Evolutionary conservation across 495 filamentous ascomycete species (phyloP), one percentile per base, ranked within the genome.

Genomic region (Apiosordaria backusii): DNA sequence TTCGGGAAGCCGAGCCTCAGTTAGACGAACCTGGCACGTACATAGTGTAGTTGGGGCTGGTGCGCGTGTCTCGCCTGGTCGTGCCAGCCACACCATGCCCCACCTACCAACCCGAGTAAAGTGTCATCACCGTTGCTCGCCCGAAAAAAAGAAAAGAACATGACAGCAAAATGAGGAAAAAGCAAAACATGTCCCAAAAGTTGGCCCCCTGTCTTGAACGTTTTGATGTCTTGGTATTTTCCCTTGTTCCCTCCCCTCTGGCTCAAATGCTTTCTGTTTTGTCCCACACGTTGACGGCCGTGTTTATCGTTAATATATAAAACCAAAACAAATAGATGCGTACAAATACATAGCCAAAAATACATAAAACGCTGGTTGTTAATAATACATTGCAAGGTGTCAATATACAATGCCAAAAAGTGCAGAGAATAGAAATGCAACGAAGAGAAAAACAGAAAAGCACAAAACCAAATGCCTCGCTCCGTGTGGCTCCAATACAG

Each of bases 1-100:
- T 69, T 69, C 67, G 67, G 64, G 67, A 64, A 61, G 64, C 60
- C 57, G 57, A 61, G 64, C 67, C 64, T 69, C 67, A 69, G 64
- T 69, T 60, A 64, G 16, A 3, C 24, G 24, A 21, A 35, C 63
- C 67, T 66, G 67, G 63, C 40, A 60, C 60, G 50, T n/a, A 27
- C 5, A n/a, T n/a, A n/a, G n/a, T n/a, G n/a, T n/a, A n/a, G n/a
- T n/a, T n/a, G n/a, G n/a, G n/a, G n/a, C n/a, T n/a, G 10, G 23
- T 53, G 22, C 40, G n/a, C 5, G 16, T 64, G 50, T 55, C 50
- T 27, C 23, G 15, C 22, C 19, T 59, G 19, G 7, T 19, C 50
- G 22, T 16, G 9, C 19, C 53, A 58, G 52, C 25, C 63, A 25
- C 53, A 25, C n/a, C 22, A 18, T 45, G 53, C 27, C 59, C 59